Base-by-base conservation (phyloP, 176 grass and related monocot species). In the Raddia distichophylla region DNA sequence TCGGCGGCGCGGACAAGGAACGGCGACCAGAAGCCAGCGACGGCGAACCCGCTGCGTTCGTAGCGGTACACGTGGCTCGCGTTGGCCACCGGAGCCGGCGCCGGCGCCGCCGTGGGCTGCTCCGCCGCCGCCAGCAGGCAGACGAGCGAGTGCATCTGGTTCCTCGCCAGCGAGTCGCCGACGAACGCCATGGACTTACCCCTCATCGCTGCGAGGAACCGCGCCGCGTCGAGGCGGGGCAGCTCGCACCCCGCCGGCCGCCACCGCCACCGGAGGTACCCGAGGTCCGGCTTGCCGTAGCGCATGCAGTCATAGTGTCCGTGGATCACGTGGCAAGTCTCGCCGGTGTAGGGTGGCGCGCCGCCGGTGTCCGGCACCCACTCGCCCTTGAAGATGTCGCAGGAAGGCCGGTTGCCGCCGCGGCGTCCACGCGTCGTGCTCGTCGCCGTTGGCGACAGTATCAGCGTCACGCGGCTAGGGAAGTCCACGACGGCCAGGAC, bases 121-220 rank as follows among this genome's bases (percentile, higher is more conserved):
- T 79, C 83, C 13, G 67, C 48, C 10, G 2, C 47, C 19, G 84
- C 12, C 48, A 95, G 58, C 82, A 95, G 87, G 78, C 93, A 95
- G 3, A 95, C 69, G 10, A 92, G 77, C 10, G 93, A 95, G 69
- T 95, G 90, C 67, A 95, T 84, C 37, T 95, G 87, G 84, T 95
- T 95, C 44, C 93, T 64, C 1, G 90, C 87, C 2, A 92, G 56
- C 6, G 93, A 95, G 78, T 95, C 93, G 12, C 93, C 93, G 11
- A 95, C 64, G 47, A 95, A 95, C 18, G 87, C 93, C 56, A 92
- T 18, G 51, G 87, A 89, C 53, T 61, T 86, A 7, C 83, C 75
- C 42, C 17, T 42, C 47, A 78, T 52, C 3, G 70, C 46, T 16
- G 3, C 43, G 60, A 94, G 79, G 70, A 94, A 94, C 53, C 63